Conservation (phyloP, 345 rosid genomes). For the Heritiera littoralis region DNA sequence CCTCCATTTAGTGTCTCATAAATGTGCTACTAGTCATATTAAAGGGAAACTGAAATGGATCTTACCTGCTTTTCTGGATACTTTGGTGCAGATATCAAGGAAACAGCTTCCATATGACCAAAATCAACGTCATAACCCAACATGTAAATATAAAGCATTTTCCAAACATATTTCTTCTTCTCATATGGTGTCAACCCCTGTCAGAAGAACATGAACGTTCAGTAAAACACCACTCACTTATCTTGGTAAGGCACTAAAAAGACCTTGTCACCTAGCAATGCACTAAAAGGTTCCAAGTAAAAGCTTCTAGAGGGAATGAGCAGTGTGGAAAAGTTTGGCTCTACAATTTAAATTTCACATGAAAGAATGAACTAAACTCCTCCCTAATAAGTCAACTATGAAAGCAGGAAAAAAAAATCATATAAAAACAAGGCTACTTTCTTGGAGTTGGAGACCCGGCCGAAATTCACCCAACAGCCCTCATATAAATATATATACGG, state of each 20-base stretch:
- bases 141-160: constrained; percentile 96
- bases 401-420: not conserved
- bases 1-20: not conserved
- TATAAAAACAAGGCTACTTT: not conserved
- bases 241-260: not conserved
- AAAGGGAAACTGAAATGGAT: constrained; percentile 19
- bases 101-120: constrained; percentile 99
- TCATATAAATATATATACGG: not conserved
- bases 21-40: not conserved
- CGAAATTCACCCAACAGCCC: not conserved
- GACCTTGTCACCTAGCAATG: not conserved
- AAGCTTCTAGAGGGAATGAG: not conserved
- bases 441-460: not conserved
- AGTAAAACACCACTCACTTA: not conserved
- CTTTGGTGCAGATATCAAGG: constrained; percentile 98
- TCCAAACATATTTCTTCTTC: constrained; percentile 99
- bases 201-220: constrained; percentile 21
- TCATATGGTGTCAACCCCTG: constrained; percentile 95
- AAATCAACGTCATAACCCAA: constrained; percentile 98
- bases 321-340: not conserved
- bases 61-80: constrained; percentile 97
- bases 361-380: not conserved
- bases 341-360: not conserved
- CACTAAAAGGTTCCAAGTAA: not conserved
- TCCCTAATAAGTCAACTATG: not conserved